A percentile compares a stretch with the other conserved stretches of the same genome.
Conservation (phyloP, 768 basidiomycete species). For the Russula griseocarnosa region DNA sequence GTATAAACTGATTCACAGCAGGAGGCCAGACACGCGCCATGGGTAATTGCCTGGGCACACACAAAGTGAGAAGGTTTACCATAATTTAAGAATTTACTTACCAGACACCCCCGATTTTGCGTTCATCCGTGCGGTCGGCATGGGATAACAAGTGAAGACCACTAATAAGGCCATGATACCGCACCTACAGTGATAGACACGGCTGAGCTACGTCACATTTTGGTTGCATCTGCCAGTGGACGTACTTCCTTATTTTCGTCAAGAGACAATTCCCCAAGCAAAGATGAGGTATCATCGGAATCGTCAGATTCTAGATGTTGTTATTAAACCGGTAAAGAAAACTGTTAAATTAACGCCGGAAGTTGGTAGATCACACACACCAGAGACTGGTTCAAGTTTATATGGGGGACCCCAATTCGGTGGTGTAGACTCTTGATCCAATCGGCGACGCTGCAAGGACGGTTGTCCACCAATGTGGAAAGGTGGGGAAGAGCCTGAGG, state of each 20-base stretch:
- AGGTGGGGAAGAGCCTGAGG: constrained; percentile 7
- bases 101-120: constrained; percentile 68
- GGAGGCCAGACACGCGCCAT: constrained; percentile 76
- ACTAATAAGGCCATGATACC: constrained; percentile 76
- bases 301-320: constrained; percentile 26
- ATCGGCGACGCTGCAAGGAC: constrained; percentile 45
- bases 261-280: constrained; percentile 65
- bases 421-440: constrained; percentile 37
- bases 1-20: constrained; percentile 43
- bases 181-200: constrained; percentile 49
- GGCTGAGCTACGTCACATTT: constrained; percentile 32
- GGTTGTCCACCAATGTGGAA: constrained; percentile 31
- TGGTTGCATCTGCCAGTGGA: not conserved
- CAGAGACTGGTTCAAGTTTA: constrained; percentile 43
- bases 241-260: constrained; percentile 72
- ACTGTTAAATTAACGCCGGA: not conserved
- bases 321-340: not conserved
- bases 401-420: constrained; percentile 61
- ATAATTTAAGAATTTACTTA: constrained; percentile 31
- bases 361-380: constrained; percentile 2
- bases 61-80: constrained; percentile 9
- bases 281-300: constrained; percentile 45
- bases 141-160: constrained; percentile 72
- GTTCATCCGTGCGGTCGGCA: constrained; percentile 61
- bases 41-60: constrained; percentile 52